Percentiles rank a stretch among this genome's conserved stretches.
Evolutionary conservation across 495 filamentous ascomycete species (phyloP).

Genomic region (Penicillium ucsense): DNA sequence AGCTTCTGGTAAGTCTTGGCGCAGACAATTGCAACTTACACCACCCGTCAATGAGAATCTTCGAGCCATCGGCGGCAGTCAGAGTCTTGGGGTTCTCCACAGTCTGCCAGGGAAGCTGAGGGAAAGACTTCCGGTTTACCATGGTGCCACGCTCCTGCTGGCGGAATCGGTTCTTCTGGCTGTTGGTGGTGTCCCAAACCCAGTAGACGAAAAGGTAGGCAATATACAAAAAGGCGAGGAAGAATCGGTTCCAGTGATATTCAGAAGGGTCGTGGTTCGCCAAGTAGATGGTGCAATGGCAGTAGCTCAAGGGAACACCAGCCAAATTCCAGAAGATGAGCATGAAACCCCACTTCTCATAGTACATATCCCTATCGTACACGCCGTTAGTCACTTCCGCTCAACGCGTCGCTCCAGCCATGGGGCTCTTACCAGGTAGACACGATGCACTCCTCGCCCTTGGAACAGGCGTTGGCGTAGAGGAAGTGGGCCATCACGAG

Average conservation of each 20-base stretch:
- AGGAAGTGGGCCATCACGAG: constrained; percentile 88
- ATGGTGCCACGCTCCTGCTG: constrained; percentile 67
- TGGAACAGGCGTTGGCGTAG: constrained; percentile 93
- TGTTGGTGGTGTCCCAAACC: constrained; percentile 85
- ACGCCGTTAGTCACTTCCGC: background rate
- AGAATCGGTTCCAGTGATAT: constrained; percentile 67
- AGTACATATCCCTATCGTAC: constrained; percentile 76
- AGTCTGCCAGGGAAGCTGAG: constrained; percentile 85
- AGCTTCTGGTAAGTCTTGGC: background rate
- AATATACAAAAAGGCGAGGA: constrained; percentile 54
- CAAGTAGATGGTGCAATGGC: constrained; percentile 92
- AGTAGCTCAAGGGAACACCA: constrained; percentile 91
- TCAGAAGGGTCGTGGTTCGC: constrained; percentile 75
- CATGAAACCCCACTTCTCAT: constrained; percentile 99
- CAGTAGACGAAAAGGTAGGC: constrained; percentile 82
- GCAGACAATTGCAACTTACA: constrained; percentile 38
- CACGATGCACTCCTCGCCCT: constrained; percentile 91
- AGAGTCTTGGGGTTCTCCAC: constrained; percentile 84
- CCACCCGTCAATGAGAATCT: constrained; percentile 85
- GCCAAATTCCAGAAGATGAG: constrained; percentile 99
- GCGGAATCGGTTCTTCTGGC: constrained; percentile 93
- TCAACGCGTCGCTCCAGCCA: background rate
- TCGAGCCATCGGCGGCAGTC: constrained; percentile 64
- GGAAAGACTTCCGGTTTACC: constrained; percentile 71
- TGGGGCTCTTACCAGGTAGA: constrained; percentile 60